Base-by-base conservation (phyloP, 345 rosid species). In the Draba incana region DNA sequence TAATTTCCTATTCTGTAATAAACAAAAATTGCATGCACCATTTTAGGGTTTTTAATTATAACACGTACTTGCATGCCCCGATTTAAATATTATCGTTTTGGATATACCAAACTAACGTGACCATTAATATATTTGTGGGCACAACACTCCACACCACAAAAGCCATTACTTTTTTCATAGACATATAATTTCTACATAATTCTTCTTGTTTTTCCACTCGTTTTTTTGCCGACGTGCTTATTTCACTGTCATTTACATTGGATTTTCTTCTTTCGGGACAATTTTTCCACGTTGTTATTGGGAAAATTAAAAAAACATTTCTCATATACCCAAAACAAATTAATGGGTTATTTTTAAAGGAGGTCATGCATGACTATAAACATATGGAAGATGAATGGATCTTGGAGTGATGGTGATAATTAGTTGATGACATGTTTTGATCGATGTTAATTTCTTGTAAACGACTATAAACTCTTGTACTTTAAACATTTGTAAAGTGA, bases 251-350 rank as follows among this genome's bases (percentile, higher is more conserved):
- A 39, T 64, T 64, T 72, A 64, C 45, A 49, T 72, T 72, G 52
- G 76, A 52, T 64, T 72, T 71, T 64, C 76, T 72, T 49, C 71
- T 72, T 72, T 72, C 20, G 45, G 71, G 76, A 72, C 76, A 60
- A 72, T 57, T 64, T 57, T 13, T 57, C 48, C 77, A 57, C 65
- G 77, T 72, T 72, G 33, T 42, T 60, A 57, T 51, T 44, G 35
- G 54, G 31, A 31, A 64, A 41, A 10, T 33, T 65, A 48, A 41
- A 65, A 14, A n/a, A n/a, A n/a, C n/a, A n/a, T 25, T 57, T 46
- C 9, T 27, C 25, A 3, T 57, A 27, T 31, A 49, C 71, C 53
- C 24, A 57, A 56, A 56, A 3, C 25, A n/a, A 60, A 25, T 3
- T 4, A 33, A 30, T 55, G n/a, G 27, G 10, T 27, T 25, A 5